Evolutionary conservation across 2,329 filamentous ascomycete genomes (phyloP), one percentile per base, ranked within the genome.

Genomic region (Pseudopyrenochaeta lycopersici): DNA sequence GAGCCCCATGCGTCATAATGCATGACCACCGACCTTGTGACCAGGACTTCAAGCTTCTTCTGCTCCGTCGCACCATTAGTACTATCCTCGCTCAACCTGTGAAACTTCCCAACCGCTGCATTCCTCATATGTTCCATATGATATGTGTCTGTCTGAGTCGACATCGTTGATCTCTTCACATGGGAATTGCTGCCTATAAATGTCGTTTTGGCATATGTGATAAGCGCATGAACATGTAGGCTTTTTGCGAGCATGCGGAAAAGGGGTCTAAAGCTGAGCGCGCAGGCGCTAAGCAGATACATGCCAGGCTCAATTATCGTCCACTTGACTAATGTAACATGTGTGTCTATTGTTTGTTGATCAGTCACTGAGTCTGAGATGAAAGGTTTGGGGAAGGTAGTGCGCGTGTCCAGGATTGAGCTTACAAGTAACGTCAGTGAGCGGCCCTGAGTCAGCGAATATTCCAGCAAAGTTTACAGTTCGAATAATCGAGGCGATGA

Each of bases 261-360:
- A 20, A 71, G 53, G 1, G 65, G 68, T 46, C 64, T 68, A 51
- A 68, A 68, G 9, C 54, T 60, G 7, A 71, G 48, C 1, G 64
- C 54, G 41, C 66, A 70, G 1, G 68, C 62, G 7, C 60, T 59
- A 36, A 67, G 46, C 10, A 70, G 58, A 33, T 71, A 71, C 30
- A 70, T 60, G 5, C 62, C 64, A 2, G 68, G 66, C 36, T 71
- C 66, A 7, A 68, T 58, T 4, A 67, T 65, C 1, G 68, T 65
- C 65, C 65, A 70, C 43, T 66, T 63, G 15, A 68, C 33, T 15
- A 67, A 49, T 9, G 60, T 41, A 15, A 58, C 53, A 43, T 62
- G 45, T 10, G 53, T 62, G 29, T 21, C 58, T 64, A 31, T 23
- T 39, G 2, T 14, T 39, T 14, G 36, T 21, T 20, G 21, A 10